These are phyloP conservation scores for Primulina tabacum DNA, from an alignment of 257 asterid genomes.

Conservation along the genomic window DNA sequence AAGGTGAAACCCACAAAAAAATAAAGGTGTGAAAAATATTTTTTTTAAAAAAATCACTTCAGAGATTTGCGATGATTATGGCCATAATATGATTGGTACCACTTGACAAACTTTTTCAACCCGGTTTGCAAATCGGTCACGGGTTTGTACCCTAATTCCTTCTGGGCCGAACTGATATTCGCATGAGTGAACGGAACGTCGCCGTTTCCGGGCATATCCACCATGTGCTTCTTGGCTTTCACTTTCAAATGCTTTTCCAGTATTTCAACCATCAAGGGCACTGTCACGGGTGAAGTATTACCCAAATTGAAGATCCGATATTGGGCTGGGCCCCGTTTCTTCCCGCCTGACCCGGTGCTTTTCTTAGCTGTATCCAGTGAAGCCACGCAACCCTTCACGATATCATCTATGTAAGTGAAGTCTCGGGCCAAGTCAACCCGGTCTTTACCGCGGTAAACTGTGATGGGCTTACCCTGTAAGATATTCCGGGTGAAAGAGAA, in stretches of 20 bases:
- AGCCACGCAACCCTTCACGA: conserved; percentile 48
- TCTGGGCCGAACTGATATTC: conserved; percentile 40
- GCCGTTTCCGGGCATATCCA: conserved; percentile 60
- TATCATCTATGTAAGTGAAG: conserved; percentile 48
- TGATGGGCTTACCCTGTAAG: conserved; percentile 40
- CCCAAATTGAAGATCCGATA: conserved; percentile 52
- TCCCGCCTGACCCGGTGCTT: conserved; percentile 59
- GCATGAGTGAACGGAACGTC: conserved; percentile 65
- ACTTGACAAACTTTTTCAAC: conserved; percentile 48
- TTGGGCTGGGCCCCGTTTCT: conserved; percentile 47
- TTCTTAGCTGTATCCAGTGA: conserved; percentile 47
- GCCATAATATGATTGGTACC: conserved; percentile 51
- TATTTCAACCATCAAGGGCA: conserved; percentile 51
- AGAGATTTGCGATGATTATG: conserved; percentile 36
- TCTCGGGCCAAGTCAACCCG: conserved; percentile 47
- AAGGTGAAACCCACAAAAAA: conserved; percentile 1
- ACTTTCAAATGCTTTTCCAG: conserved; percentile 43
- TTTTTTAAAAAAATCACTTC: conserved; percentile 12
- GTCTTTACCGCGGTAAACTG: conserved; percentile 43
- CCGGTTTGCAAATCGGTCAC: conserved; percentile 55
- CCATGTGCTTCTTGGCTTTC: conserved; percentile 43
- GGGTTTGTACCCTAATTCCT: conserved; percentile 46
- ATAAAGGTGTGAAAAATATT: conserved; percentile 2
- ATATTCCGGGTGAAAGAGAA: conserved; percentile 46
- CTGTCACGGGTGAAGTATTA: conserved; percentile 55